A percentile compares a stretch with the other conserved stretches of the same genome.
Evolutionary conservation across 2,329 filamentous ascomycete species (phyloP).

Genomic region (Apiospora saccharicola): DNA sequence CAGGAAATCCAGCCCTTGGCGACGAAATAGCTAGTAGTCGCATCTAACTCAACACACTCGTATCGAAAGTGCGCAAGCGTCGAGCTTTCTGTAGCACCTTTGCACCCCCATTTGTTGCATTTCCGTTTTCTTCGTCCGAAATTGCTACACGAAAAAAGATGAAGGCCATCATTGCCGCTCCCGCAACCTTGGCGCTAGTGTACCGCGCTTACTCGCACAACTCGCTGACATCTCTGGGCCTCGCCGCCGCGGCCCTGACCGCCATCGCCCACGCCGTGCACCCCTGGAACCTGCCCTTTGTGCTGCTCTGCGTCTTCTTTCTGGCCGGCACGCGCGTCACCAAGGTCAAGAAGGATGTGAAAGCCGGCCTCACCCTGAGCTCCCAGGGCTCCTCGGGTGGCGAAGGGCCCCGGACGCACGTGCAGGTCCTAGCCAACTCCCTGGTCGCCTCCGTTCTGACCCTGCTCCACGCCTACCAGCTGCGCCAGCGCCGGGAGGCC

Average conservation of each 20-base stretch:
- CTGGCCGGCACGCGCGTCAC: constrained; percentile 83
- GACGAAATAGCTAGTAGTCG: background rate
- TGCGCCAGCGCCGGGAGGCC: constrained; percentile 55
- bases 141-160: constrained; percentile 46
- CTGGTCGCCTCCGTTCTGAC: constrained; percentile 73
- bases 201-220: constrained; percentile 75
- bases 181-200: constrained; percentile 66
- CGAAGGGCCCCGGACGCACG: constrained; percentile 82
- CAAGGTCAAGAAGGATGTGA: constrained; percentile 88
- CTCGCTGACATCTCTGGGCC: constrained; percentile 79
- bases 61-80: background rate
- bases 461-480: constrained; percentile 67
- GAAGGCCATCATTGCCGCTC: constrained; percentile 65
- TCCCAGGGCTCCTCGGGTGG: constrained; percentile 77
- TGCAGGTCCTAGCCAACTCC: constrained; percentile 92
- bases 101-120: background rate
- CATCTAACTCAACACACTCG: background rate
- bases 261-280: constrained; percentile 86
- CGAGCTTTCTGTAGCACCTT: background rate
- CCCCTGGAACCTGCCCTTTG: constrained; percentile 92
- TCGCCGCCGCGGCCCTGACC: constrained; percentile 75
- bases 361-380: constrained; percentile 80
- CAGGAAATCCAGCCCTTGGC: background rate
- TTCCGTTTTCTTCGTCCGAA: background rate
- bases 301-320: constrained; percentile 84